Base-by-base conservation (phyloP, 768 basidiomycete species). In the Agaricus sinodeliciosus region DNA sequence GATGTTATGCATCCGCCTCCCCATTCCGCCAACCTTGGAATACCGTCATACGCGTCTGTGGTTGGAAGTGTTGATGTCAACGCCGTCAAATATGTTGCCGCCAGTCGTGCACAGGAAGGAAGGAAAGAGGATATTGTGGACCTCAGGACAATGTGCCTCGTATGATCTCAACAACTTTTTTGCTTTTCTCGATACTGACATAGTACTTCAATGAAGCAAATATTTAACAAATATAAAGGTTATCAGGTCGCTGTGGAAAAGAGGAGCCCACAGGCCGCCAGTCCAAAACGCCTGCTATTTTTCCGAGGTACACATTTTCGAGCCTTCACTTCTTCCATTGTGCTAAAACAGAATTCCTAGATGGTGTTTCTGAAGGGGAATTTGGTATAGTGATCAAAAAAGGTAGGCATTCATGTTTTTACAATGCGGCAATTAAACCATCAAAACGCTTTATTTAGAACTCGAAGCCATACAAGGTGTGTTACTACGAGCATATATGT, bases 1-100 rank as follows among this genome's bases (percentile, higher is more conserved):
- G 88, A 91, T 63, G 87, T 88, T 26, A 87, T 89, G 37, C 89
- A 92, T 59, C 89, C 90, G 8, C 78, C 87, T 6, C 88, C 90
- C 16, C 88, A 88, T 8, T 78, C 87, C 0, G 79, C 77, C n/a
- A 87, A 12, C 1, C 7, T 39, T 6, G 37, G 82, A 15, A 79
- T 83, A 3, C 90, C 90, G 0, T 92, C 90, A 0, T 91, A 87
- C 63, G 86, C 90, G 0, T 75, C 88, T 5, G 70, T 93, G 5
- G 90, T 92, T 15, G 88, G 78, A 27, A 92, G 84, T 56, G 81
- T 93, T 26, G 90, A 93, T 63, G 79, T 79, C 0, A 79, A 84
- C 51, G 80, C 77, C 0, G 85, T 86, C 3, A 90, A 90, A 64
- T 93, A 90, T 57, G 69, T 75, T 28, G 73, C 75, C 18, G 82